These are phyloP conservation scores for Chenopodium formosanum DNA, from an alignment of 148 eudicot species.

Conservation along the genomic window DNA sequence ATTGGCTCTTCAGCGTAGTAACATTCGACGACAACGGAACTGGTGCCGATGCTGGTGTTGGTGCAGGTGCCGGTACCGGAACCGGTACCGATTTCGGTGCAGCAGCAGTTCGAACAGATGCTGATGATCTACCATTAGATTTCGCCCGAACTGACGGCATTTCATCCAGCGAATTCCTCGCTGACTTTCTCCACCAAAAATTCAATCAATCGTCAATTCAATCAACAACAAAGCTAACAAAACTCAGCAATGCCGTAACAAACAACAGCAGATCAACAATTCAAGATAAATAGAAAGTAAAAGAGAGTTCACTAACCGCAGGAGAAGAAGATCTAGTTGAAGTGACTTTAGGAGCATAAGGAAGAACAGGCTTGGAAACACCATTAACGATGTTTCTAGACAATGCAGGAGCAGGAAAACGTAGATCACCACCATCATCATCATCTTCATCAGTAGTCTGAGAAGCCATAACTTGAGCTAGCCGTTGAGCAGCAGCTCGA, in stretches of 20 bases:
- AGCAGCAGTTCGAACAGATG: slow-evolving; percentile 31
- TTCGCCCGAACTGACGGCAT: slow-evolving; percentile 37
- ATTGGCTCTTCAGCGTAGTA: slow-evolving; percentile 33
- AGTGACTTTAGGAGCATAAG: slow-evolving; percentile 18
- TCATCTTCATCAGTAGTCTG: slow-evolving; percentile 50
- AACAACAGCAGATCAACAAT: neutral
- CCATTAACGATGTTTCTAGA: slow-evolving; percentile 28
- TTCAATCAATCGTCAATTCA: neutral
- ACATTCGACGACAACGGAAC: slow-evolving; percentile 13
- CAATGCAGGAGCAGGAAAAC: slow-evolving; percentile 33
- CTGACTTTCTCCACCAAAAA: slow-evolving; percentile 30
- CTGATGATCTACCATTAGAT: slow-evolving; percentile 52
- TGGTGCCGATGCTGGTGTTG: neutral
- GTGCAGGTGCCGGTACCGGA: neutral
- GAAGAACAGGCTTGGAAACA: slow-evolving; percentile 24
- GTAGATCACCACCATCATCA: slow-evolving; percentile 42
- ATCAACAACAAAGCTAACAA: neutral
- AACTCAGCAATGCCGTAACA: neutral
- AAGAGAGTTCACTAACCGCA: slow-evolving; percentile 29
- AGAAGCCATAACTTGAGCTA: slow-evolving; percentile 92
- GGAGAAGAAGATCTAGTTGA: slow-evolving; percentile 53
- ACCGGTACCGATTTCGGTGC: neutral
- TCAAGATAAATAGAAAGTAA: neutral
- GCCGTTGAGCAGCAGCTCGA: slow-evolving; percentile 83
- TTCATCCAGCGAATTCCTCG: slow-evolving; percentile 46